A percentile compares a stretch with the other conserved stretches of the same genome.
These are phyloP conservation scores for Orbilia ellipsospora DNA, from an alignment of 2,329 filamentous ascomycete genomes.

Conservation along the genomic window DNA sequence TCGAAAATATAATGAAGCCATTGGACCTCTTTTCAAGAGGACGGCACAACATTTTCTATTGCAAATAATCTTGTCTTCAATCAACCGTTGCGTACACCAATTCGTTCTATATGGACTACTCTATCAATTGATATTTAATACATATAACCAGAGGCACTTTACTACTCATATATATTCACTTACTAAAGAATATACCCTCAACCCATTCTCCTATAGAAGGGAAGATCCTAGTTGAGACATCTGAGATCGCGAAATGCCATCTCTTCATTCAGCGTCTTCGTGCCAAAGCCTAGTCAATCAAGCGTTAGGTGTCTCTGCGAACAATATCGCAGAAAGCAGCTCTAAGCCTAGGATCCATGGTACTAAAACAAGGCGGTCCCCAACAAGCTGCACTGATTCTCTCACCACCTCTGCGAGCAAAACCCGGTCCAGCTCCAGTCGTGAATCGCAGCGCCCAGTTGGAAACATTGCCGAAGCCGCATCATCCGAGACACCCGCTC, in stretches of 20 bases:
- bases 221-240: background rate
- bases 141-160: no score
- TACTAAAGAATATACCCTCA: no score
- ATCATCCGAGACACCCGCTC: constrained; percentile 50
- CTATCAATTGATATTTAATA: background rate
- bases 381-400: constrained; percentile 22
- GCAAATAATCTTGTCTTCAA: constrained; percentile 16
- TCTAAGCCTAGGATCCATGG: constrained; percentile 37
- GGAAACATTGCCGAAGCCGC: constrained; percentile 52
- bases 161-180: no score
- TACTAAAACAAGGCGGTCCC: constrained; percentile 23
- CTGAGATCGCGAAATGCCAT: constrained; percentile 19
- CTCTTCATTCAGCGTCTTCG: constrained; percentile 34
- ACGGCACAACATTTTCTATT: constrained; percentile 3
- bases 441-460: constrained; percentile 35
- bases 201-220: no score
- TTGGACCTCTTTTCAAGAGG: constrained; percentile 19
- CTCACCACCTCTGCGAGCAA: constrained; percentile 20
- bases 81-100: constrained; percentile 1
- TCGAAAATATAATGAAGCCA: constrained; percentile 44
- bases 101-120: background rate
- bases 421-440: constrained; percentile 28
- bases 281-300: constrained; percentile 39
- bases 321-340: constrained; percentile 21
- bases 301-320: constrained; percentile 23